Percentiles rank a stretch among this genome's conserved stretches.
These are phyloP conservation scores for Coniochaeta hoffmannii DNA, from an alignment of 2,329 filamentous ascomycete species.

Conservation along the genomic window DNA sequence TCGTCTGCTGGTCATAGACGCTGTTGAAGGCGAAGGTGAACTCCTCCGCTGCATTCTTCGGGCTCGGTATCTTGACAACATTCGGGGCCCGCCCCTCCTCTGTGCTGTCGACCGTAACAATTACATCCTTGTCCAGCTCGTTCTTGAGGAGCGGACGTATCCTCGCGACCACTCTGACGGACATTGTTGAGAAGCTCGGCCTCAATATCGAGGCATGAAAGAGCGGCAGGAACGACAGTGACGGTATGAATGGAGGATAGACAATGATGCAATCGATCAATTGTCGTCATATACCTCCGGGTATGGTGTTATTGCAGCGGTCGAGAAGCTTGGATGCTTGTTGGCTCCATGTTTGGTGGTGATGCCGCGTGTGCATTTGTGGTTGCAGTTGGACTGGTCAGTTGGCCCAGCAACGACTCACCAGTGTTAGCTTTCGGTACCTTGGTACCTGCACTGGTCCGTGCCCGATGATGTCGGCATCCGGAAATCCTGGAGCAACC, in stretches of 20 bases:
- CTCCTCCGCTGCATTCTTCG: slow-evolving; percentile 84
- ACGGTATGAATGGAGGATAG: slow-evolving; percentile 4
- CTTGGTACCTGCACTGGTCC: slow-evolving; percentile 1
- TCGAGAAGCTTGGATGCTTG: slow-evolving; percentile 1
- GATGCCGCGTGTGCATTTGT: neutral
- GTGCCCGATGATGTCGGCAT: slow-evolving; percentile 3
- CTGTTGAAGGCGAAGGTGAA: slow-evolving; percentile 94
- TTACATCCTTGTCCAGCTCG: slow-evolving; percentile 81
- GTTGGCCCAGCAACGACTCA: neutral
- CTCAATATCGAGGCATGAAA: neutral
- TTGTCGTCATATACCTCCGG: slow-evolving; percentile 2
- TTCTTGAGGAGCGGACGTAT: slow-evolving; percentile 78
- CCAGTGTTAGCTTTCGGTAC: neutral
- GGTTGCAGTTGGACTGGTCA: neutral
- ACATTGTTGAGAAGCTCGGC: slow-evolving; percentile 32
- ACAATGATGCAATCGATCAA: neutral
- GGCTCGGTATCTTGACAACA: slow-evolving; percentile 83
- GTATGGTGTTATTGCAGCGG: neutral
- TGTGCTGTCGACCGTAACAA: slow-evolving; percentile 62
- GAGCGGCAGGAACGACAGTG: slow-evolving; percentile 1
- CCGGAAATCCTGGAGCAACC: neutral
- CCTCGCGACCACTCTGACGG: slow-evolving; percentile 80
- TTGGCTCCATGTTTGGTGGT: neutral
- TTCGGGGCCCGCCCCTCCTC: slow-evolving; percentile 55
- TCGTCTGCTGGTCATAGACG: slow-evolving; percentile 74